phyloP scores from a whole-genome alignment of 768 basidiomycete species.

The Dentipellis sp. region DNA sequence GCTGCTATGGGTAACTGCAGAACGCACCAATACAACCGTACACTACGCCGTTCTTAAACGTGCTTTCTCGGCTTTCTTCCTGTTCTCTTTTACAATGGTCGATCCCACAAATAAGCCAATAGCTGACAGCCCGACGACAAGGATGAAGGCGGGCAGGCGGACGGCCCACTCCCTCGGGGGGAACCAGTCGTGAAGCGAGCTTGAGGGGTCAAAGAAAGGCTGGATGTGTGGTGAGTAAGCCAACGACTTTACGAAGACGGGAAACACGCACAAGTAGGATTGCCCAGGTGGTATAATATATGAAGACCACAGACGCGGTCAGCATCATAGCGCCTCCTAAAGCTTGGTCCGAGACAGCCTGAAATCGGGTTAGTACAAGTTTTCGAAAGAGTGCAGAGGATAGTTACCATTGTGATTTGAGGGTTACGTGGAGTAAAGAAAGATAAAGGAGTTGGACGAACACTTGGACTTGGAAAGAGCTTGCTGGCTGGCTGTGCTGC shows the following conservation, averaged over 20 bases:
- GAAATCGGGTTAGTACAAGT: background rate
- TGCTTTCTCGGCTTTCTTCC: slow-evolving; percentile 57
- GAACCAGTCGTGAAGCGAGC: slow-evolving; percentile 69
- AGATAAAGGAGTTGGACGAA: too few relatives aligned
- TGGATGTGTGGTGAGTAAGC: slow-evolving; percentile 17
- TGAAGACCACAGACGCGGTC: slow-evolving; percentile 65
- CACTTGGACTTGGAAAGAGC: too few relatives aligned
- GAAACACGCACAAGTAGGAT: slow-evolving; percentile 62
- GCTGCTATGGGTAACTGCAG: too few relatives aligned
- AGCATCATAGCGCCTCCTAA: slow-evolving; percentile 77
- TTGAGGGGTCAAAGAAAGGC: slow-evolving; percentile 78
- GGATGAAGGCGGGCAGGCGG: slow-evolving; percentile 73
- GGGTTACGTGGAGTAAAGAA: too few relatives aligned
- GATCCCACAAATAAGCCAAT: slow-evolving; percentile 75
- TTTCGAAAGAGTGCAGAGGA: background rate
- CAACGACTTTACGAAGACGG: slow-evolving; percentile 1
- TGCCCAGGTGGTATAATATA: slow-evolving; percentile 91
- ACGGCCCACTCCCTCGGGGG: slow-evolving; percentile 91
- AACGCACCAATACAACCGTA: too few relatives aligned
- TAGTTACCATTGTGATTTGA: background rate
- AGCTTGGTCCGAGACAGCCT: slow-evolving; percentile 77
- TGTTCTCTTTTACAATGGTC: slow-evolving; percentile 68
- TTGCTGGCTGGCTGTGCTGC: too few relatives aligned
- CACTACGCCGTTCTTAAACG: slow-evolving; percentile 45
- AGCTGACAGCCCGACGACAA: slow-evolving; percentile 71